A percentile compares a stretch with the other conserved stretches of the same genome.
Evolutionary conservation across 2,329 filamentous ascomycete genomes (phyloP).

Genomic region (Diaporthe longicolla): DNA sequence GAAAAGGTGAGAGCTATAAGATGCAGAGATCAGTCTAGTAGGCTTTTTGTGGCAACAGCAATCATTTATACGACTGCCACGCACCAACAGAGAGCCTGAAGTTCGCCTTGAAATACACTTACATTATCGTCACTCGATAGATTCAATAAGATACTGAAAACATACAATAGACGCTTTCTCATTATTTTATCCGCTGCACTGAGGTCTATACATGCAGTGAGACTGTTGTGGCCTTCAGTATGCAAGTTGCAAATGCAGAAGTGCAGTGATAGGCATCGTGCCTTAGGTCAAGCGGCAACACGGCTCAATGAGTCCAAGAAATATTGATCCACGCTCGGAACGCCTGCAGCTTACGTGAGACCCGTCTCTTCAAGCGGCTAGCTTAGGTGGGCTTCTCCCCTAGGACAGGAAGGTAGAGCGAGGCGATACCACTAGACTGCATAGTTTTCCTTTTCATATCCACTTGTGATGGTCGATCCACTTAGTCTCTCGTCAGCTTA

Average conservation of each 20-base stretch:
- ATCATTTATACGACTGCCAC: too few relatives aligned
- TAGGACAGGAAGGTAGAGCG: background rate
- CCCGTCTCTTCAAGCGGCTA: slow-evolving; percentile 1
- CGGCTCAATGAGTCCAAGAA: background rate
- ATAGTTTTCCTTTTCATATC: background rate
- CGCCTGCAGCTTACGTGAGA: slow-evolving; percentile 3
- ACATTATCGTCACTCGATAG: too few relatives aligned
- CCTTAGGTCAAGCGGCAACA: background rate
- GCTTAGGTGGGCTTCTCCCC: background rate
- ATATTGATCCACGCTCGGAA: background rate
- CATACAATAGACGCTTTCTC: too few relatives aligned
- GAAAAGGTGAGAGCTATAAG: too few relatives aligned
- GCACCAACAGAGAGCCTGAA: too few relatives aligned
- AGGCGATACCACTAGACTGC: background rate
- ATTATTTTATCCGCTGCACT: too few relatives aligned
- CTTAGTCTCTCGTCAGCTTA: background rate
- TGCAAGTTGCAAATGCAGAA: background rate
- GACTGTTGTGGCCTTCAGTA: too few relatives aligned
- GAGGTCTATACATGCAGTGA: too few relatives aligned
- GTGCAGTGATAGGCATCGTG: background rate
- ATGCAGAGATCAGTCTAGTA: too few relatives aligned
- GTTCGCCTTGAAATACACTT: too few relatives aligned
- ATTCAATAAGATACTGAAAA: too few relatives aligned
- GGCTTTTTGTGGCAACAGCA: too few relatives aligned
- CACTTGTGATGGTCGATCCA: slow-evolving; percentile 1